Percentiles rank a stretch among this genome's conserved stretches.
These are phyloP conservation scores for Serpula lacrymans DNA, from an alignment of 768 basidiomycete species.

Conservation along the genomic window DNA sequence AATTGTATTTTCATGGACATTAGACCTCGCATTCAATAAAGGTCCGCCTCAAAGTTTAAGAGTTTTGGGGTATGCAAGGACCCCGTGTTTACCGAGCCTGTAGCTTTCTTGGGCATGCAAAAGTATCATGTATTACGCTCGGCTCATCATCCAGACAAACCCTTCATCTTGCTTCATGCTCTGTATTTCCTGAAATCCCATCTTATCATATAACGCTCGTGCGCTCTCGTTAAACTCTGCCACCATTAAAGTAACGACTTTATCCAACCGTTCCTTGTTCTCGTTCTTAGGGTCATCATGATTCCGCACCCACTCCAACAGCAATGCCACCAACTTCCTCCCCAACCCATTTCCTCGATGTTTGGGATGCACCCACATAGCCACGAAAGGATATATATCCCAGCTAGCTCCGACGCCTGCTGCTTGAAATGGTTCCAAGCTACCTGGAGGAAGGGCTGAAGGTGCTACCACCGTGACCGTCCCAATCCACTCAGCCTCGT, in stretches of 20 bases:
- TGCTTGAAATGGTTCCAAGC: constrained; percentile 10
- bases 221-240: constrained; percentile 12
- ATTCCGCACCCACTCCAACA: constrained; percentile 22
- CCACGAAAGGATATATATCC: constrained; percentile 17
- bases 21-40: too few relatives aligned
- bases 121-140: too few relatives aligned
- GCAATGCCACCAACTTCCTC: constrained; percentile 10
- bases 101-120: too few relatives aligned
- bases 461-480: constrained; percentile 12
- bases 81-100: too few relatives aligned
- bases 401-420: constrained; percentile 12
- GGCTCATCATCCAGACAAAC: too few relatives aligned
- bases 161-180: too few relatives aligned
- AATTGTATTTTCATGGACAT: too few relatives aligned
- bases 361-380: constrained; percentile 26
- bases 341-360: constrained; percentile 23
- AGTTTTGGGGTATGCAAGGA: too few relatives aligned
- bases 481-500: constrained; percentile 16
- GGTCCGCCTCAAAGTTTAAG: too few relatives aligned
- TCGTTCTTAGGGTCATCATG: constrained; percentile 10
- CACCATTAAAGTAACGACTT: constrained; percentile 15
- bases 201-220: constrained; percentile 15
- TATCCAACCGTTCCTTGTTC: constrained; percentile 12
- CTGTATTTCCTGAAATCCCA: constrained; percentile 19
- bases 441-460: constrained; percentile 6